Base-by-base conservation (phyloP, 2,329 filamentous ascomycete species). In the Trichoderma citrinoviride region DNA sequence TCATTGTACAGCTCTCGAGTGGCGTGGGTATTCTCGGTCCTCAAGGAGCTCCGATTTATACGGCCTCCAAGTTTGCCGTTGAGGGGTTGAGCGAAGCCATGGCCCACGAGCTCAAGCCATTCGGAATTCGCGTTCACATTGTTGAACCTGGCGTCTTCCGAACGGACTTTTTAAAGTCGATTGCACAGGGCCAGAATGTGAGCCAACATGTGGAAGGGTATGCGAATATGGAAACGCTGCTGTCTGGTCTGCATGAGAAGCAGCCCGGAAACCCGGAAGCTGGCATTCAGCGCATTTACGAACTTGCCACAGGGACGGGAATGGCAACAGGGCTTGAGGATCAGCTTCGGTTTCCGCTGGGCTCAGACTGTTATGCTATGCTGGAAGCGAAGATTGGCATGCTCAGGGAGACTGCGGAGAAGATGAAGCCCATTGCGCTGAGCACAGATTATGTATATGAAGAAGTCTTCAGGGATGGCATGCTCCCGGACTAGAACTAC, bases 1-100 rank as follows among this genome's bases (percentile, higher is more conserved):
- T 75, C 27, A 78, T 81, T 29, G 73, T 80, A n/a, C 77, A 80
- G 44, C 71, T 81, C 4, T 79, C 78, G 0, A 76, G 72, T 1
- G 61, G 79, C 1, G 77, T 76, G 10, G 77, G 77, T 0, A 71
- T 77, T 47, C 23, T 75, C 1, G 76, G 75, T 21, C 69, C 70
- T 0, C 75, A 77, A 0, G 74, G 73, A 5, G 72, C 76, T 14
- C 66, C 68, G 6, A 73, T 76, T 2, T 79, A 80, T 54, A 75
- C 77, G 54, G 72, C 73, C 10, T 72, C 74, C 21, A 80, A 80
- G 62, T 80, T 75, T 69, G 78, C 76, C 0, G 70, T 80, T 1
- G 73, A 73, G 0, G 76, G 77, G 0, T 77, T 80, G 52, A 77
- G 76, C 0, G 76, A 77, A 7, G 72, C 70, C 1, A 67, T 81